Evolutionary conservation across 306 rosid genomes (phyloP).

Genomic region (Dryas octopetala): DNA sequence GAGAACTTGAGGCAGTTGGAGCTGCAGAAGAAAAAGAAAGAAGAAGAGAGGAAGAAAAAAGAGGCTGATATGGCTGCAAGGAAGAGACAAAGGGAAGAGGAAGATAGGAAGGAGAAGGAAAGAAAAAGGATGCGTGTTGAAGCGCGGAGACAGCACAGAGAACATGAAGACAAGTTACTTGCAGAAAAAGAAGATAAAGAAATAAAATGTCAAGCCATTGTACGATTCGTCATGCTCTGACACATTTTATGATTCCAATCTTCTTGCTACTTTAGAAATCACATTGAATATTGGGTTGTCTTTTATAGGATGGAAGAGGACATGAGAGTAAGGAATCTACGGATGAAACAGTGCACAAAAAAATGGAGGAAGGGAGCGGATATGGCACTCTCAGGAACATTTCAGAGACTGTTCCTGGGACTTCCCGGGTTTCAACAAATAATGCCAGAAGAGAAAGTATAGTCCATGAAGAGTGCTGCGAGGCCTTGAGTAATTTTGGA

Average conservation of each 20-base stretch:
- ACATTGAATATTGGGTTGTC: constrained; percentile 22
- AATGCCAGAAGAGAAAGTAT: constrained; percentile 35
- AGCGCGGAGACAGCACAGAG: constrained; percentile 25
- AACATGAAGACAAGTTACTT: constrained; percentile 45
- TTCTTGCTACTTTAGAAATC: constrained; percentile 18
- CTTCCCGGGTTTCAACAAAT: constrained; percentile 28
- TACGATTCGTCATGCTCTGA: constrained; percentile 13
- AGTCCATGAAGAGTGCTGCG: constrained; percentile 20
- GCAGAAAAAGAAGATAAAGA: constrained; percentile 56
- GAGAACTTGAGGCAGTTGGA: constrained; percentile 59
- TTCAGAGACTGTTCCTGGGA: constrained; percentile 37
- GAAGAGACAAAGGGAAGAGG: constrained; percentile 90
- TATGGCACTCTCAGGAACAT: constrained; percentile 20
- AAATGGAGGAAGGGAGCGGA: constrained; percentile 32
- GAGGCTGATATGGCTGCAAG: constrained; percentile 68
- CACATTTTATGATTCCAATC: constrained; percentile 10
- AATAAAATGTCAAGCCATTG: constrained; percentile 39
- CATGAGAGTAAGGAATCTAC: constrained; percentile 40
- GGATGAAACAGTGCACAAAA: constrained; percentile 34
- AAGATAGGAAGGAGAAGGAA: constrained; percentile 72
- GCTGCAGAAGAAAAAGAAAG: constrained; percentile 66
- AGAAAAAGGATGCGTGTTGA: constrained; percentile 61
- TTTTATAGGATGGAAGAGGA: constrained; percentile 55
- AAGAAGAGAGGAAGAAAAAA: constrained; percentile 71
- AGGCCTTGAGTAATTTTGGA: constrained; percentile 27